Conservation (phyloP, 306 rosid genomes). For the Psophocarpus tetragonolobus region DNA sequence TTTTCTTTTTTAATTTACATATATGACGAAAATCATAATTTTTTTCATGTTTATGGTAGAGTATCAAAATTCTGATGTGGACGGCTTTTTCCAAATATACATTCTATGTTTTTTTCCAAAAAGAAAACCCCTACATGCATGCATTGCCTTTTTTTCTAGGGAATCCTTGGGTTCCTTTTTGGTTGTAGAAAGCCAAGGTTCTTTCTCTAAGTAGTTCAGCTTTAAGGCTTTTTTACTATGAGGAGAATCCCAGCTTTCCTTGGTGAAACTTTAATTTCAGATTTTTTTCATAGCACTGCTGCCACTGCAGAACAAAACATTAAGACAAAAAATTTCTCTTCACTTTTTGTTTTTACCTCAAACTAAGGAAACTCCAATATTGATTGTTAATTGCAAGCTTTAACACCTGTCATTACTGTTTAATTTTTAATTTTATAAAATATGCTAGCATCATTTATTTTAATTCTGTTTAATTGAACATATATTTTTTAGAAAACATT, state of each 20-base stretch:
- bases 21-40: neutral
- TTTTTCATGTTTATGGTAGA: neutral
- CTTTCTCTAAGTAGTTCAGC: neutral
- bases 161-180: neutral
- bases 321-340: neutral
- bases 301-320: neutral
- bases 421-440: neutral
- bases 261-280: neutral
- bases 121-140: neutral
- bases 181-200: slow-evolving; percentile 10
- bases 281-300: neutral
- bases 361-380: neutral
- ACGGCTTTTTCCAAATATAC: neutral
- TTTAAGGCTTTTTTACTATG: slow-evolving; percentile 1
- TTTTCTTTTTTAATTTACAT: neutral
- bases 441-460: neutral
- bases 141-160: neutral
- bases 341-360: neutral
- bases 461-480: neutral
- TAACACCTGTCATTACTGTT: neutral
- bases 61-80: neutral
- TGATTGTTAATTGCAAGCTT: neutral
- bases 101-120: neutral
- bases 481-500: neutral
- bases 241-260: slow-evolving; percentile 5